These are phyloP conservation scores for Neurospora africana DNA, from an alignment of 495 filamentous ascomycete genomes.

Conservation along the genomic window DNA sequence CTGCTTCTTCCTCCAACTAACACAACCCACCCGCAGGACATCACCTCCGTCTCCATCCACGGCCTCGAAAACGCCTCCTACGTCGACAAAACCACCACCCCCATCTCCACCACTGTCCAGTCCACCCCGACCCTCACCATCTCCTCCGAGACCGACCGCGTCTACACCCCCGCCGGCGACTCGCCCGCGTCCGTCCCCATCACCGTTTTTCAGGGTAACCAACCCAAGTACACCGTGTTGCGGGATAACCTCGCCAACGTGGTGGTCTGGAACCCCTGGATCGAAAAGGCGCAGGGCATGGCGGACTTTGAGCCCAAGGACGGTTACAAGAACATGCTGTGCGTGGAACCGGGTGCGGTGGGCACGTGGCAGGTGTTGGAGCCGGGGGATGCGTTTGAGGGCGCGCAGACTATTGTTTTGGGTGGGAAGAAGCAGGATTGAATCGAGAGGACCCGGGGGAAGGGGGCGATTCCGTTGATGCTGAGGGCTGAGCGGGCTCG, in stretches of 20 bases:
- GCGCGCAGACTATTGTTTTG: conserved; percentile 59
- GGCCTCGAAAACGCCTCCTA: conserved; percentile 67
- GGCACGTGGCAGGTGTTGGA: conserved; percentile 73
- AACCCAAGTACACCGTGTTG: conserved; percentile 53
- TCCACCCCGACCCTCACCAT: conserved; percentile 41
- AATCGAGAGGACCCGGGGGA: neutral
- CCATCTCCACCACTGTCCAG: conserved; percentile 44
- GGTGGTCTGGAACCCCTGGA: conserved; percentile 98
- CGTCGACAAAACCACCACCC: conserved; percentile 67
- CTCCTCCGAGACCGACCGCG: conserved; percentile 70
- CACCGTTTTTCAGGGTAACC: conserved; percentile 27
- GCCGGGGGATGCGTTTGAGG: conserved; percentile 79
- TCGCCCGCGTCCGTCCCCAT: conserved; percentile 42
- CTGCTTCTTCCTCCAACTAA: neutral
- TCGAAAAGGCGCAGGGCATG: conserved; percentile 68
- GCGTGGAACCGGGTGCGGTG: conserved; percentile 84
- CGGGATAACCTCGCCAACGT: conserved; percentile 75
- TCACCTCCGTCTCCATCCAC: conserved; percentile 54
- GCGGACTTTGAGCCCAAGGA: conserved; percentile 82
- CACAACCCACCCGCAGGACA: conserved; percentile 45
- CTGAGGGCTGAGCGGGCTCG: too few relatives aligned
- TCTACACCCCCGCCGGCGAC: conserved; percentile 48
- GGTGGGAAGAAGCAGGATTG: neutral
- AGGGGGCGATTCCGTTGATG: too few relatives aligned
- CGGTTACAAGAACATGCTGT: conserved; percentile 85